Base-by-base conservation (phyloP, 768 basidiomycete genomes). In the Boletus vermiculosoides region DNA sequence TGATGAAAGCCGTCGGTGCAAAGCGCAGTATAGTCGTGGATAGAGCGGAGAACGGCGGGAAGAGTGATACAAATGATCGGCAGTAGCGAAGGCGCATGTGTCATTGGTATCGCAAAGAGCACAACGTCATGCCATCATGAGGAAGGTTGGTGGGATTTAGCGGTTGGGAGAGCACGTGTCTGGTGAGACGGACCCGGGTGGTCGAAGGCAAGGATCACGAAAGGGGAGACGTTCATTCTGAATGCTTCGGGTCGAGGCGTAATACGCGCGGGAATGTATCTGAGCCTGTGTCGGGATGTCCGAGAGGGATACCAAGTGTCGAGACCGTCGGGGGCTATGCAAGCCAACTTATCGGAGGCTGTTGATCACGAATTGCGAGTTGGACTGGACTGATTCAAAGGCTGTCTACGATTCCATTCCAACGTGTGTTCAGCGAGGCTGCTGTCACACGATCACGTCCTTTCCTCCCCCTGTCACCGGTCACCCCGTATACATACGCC, bases 371-470 rank as follows among this genome's bases (percentile, higher is more conserved):
- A 5, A 45, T 52, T 51, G 53, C 23, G 13, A 54, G 55, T 56
- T 40, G 34, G 45, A 49, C 46, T 16, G 34, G 33, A 3, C n/a
- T 5, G 18, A 6, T n/a, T 4, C 16, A 11, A n/a, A 45, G 28
- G 11, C 20, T 37, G 49, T 37, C 36, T 8, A 23, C 20, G n/a
- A 45, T 36, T 50, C 13, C 37, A 18, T 25, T 50, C 20, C 20
- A 16, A 28, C 50, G 64, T 66, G 67, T 30, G 28, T 50, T 12
- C 53, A 22, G 49, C 28, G 63, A 56, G 58, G 63, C 61, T 56
- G 39, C 37, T 58, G 56, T 66, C 66, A 57, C 66, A 65, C 66
- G 65, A 65, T 66, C 66, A 66, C 64, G 30, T 53, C 55, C 18
- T 65, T 63, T 47, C 62, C 63, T 51, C 62, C 69, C 59, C 60